Evolutionary conservation across 2,329 filamentous ascomycete species (phyloP), one percentile per base, ranked within the genome.

Genomic region (Sclerotinia nivalis): DNA sequence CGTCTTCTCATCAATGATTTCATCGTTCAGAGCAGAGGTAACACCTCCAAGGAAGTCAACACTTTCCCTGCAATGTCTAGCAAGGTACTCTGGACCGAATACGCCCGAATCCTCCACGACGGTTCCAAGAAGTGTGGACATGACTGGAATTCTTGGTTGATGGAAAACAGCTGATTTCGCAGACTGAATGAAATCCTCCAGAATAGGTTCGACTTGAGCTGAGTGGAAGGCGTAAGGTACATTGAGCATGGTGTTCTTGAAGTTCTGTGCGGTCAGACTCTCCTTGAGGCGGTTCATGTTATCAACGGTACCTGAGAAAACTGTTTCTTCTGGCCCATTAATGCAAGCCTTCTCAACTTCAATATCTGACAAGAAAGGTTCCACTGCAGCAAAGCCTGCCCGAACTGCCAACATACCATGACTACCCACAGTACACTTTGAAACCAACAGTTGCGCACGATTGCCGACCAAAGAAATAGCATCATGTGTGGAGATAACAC

Each of bases 281-380:
- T 75, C 70, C 15, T 85, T 83, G 18, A 88, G 81, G 4, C 81
- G 81, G 50, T 84, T 83, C 40, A 90, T 84, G 25, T 86, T 81
- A 43, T 86, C 84, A 59, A 83, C 81, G n/a, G 84, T 84, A 20
- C 86, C 80, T 70, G 86, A 87, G 22, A 95, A 83, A 1, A 96
- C 92, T 18, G 89, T 93, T 77, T 93, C 91, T 61, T 88, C 84
- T 0, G 89, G 89, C 0, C 89, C 88, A 74, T 96, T 96, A 78
- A 93, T 85, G 81, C 92, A 96, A 22, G 92, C 90, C 66, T 83
- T 78, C 5, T 78, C 73, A n/a, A 69, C 49, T 7, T 66, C 31
- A n/a, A 65, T 40, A 20, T 67, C 22, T 12, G 69, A 69, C 50
- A 71, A 49, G 50, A 69, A 58, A 22, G 69, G 59, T 15, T 71